Evolutionary conservation across 106 monocot genomes (phyloP).

Genomic region (Amphibolis antarctica): DNA sequence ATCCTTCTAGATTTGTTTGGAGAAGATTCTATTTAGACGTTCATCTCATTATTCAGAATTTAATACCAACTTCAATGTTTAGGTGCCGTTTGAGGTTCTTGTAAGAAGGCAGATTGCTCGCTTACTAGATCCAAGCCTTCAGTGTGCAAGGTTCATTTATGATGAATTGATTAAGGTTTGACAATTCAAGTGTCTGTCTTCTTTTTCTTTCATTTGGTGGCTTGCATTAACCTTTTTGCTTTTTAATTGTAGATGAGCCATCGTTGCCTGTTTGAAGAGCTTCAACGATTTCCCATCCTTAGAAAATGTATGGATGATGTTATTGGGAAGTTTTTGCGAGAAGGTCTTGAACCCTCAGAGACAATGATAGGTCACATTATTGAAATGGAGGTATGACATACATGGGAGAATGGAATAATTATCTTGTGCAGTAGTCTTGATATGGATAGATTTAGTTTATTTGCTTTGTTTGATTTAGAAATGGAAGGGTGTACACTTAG

Average conservation of each 20-base stretch:
- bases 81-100: constrained; percentile 99
- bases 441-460: no score
- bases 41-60: background rate
- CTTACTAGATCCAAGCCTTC: constrained; percentile 92
- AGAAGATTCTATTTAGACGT: background rate
- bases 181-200: background rate
- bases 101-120: constrained; percentile 90
- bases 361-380: constrained; percentile 92
- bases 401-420: background rate
- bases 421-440: background rate
- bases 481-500: no score
- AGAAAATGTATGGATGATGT: constrained; percentile 93
- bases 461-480: no score
- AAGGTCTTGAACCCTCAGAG: constrained; percentile 88
- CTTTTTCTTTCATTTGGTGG: background rate
- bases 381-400: constrained; percentile 78
- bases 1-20: background rate
- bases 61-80: constrained; percentile 1
- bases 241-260: constrained; percentile 69
- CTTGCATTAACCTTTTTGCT: background rate
- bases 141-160: constrained; percentile 95
- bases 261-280: constrained; percentile 60
- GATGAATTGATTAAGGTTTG: constrained; percentile 90
- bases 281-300: constrained; percentile 84
- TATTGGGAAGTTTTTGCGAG: constrained; percentile 79